Evolutionary conservation across 352 stramenopile species (phyloP).

Genomic region (Peronosclerospora sorghi): DNA sequence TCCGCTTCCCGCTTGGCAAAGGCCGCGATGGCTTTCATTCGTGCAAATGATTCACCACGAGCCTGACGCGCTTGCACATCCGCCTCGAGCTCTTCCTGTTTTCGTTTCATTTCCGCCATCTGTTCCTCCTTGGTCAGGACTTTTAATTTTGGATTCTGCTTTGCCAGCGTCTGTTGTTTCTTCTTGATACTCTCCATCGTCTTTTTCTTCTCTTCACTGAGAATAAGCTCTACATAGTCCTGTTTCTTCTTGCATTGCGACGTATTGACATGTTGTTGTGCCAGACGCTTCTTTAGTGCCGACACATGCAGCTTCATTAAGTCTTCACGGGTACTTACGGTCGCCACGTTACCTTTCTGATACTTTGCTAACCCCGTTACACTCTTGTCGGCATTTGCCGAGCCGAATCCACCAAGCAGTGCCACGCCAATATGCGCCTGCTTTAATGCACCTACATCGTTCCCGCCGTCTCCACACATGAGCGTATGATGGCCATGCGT

Average conservation of each 20-base stretch:
- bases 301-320: slow-evolving; percentile 82
- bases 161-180: slow-evolving; percentile 33
- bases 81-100: slow-evolving; percentile 70
- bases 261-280: slow-evolving; percentile 54
- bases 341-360: slow-evolving; percentile 48
- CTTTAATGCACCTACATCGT: slow-evolving; percentile 95
- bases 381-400: slow-evolving; percentile 79
- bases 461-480: slow-evolving; percentile 98
- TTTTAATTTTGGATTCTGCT: slow-evolving; percentile 50
- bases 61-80: slow-evolving; percentile 68
- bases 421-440: slow-evolving; percentile 84
- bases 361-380: slow-evolving; percentile 69
- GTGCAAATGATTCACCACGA: slow-evolving; percentile 78
- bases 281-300: slow-evolving; percentile 72
- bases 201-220: slow-evolving; percentile 52
- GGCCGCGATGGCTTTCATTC: slow-evolving; percentile 75
- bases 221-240: slow-evolving; percentile 69
- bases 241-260: slow-evolving; percentile 68
- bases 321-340: slow-evolving; percentile 45
- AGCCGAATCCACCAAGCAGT: slow-evolving; percentile 70
- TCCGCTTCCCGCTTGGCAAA: slow-evolving; percentile 78
- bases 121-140: slow-evolving; percentile 75
- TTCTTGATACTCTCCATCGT: slow-evolving; percentile 48
- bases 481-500: slow-evolving; percentile 85
- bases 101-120: slow-evolving; percentile 70